phyloP scores from a whole-genome alignment of 805 yeast genomes.

The Cyberlindnera saturnus region DNA sequence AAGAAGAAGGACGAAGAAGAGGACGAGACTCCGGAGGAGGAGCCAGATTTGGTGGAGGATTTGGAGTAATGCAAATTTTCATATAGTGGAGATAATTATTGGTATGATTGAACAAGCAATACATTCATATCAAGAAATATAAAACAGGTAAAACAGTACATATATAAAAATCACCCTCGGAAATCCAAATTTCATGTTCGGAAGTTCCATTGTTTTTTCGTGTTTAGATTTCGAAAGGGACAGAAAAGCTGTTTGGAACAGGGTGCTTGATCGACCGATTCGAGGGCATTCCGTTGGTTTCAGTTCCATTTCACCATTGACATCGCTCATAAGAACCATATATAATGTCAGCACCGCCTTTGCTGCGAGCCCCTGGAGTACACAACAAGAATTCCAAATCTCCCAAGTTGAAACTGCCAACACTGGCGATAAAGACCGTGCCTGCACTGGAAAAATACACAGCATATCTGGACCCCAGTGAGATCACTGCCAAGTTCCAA shows the following conservation, averaged over 20 bases:
- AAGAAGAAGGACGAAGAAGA: conserved; percentile 10
- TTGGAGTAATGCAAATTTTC: background rate
- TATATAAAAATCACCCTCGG: too few relatives aligned
- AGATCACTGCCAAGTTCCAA: conserved; percentile 13
- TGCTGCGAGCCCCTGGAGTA: conserved; percentile 39
- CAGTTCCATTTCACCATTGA: too few relatives aligned
- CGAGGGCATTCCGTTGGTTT: too few relatives aligned
- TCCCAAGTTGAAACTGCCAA: conserved; percentile 39
- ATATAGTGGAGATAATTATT: too few relatives aligned
- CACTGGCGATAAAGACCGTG: conserved; percentile 20
- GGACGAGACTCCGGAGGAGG: background rate
- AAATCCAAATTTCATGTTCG: too few relatives aligned
- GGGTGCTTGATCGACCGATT: too few relatives aligned
- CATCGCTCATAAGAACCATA: background rate
- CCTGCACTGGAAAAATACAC: background rate
- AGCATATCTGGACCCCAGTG: conserved; percentile 6
- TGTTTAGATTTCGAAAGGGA: too few relatives aligned
- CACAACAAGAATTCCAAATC: conserved; percentile 31
- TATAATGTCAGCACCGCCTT: conserved; percentile 32
- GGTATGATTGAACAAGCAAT: too few relatives aligned
- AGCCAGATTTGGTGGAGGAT: conserved; percentile 2
- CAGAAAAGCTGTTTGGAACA: too few relatives aligned
- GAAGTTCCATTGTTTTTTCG: too few relatives aligned
- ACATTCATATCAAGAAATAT: too few relatives aligned
- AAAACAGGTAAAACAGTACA: too few relatives aligned